Percentiles rank a stretch among this genome's conserved stretches.
These are phyloP conservation scores for Batkoa obscura DNA, from an alignment of 371 early-diverging fungal genomes.

Conservation along the genomic window DNA sequence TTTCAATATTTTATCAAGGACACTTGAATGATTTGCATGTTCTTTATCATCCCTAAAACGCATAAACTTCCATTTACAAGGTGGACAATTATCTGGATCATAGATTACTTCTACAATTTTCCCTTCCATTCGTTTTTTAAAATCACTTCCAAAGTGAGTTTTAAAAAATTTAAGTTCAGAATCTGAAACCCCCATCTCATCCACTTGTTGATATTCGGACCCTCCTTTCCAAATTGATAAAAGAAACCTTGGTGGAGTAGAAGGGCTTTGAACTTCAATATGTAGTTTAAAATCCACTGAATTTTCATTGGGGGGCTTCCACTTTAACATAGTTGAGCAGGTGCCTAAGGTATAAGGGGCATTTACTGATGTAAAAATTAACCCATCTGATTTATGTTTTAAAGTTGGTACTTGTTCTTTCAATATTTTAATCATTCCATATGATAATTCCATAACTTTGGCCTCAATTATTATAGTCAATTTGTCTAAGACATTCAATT, in stretches of 20 bases:
- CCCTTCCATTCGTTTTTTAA: conserved; percentile 22
- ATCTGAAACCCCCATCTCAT: conserved; percentile 32
- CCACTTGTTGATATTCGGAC: conserved; percentile 25
- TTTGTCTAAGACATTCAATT: conserved; percentile 5
- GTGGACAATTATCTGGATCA: conserved; percentile 24
- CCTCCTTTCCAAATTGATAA: conserved; percentile 40
- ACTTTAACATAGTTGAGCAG: conserved; percentile 85
- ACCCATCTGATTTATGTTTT: conserved; percentile 86
- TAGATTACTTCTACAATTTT: conserved; percentile 49
- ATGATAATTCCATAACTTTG: conserved; percentile 50
- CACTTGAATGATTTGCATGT: conserved; percentile 52
- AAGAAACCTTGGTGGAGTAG: conserved; percentile 20
- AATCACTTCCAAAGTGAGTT: conserved; percentile 9
- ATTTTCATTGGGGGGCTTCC: conserved; percentile 97
- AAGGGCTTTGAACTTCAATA: conserved; percentile 15
- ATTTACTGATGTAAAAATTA: conserved; percentile 86
- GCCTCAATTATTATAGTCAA: conserved; percentile 50
- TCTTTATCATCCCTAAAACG: conserved; percentile 73
- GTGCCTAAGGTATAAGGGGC: conserved; percentile 76
- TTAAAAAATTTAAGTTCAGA: conserved; percentile 24
- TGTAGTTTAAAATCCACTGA: conserved; percentile 80
- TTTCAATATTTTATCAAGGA: conserved; percentile 42
- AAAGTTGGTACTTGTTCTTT: conserved; percentile 50
- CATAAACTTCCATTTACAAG: conserved; percentile 56
- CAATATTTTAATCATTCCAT: conserved; percentile 37